Evolutionary conservation across 73 alveolate species (phyloP).

Genomic region (Blepharisma stoltei): DNA sequence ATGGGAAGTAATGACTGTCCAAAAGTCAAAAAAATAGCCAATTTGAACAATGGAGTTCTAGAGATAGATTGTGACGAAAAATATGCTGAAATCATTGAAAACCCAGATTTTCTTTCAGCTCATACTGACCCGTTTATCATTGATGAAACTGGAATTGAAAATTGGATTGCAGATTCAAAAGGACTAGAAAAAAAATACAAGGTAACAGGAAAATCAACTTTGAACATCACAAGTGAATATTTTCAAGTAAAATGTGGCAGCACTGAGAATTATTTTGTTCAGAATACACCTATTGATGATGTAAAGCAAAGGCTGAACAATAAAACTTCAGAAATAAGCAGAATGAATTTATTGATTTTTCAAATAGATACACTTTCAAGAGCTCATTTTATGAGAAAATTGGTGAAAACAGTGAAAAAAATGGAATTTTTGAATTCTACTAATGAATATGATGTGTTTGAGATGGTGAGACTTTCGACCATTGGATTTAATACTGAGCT

Average conservation of each 20-base stretch:
- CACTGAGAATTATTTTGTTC: constrained; percentile 1
- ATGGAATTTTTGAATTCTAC: background rate
- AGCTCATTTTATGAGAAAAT: background rate
- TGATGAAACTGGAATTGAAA: constrained; percentile 12
- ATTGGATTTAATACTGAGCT: background rate
- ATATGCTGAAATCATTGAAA: background rate
- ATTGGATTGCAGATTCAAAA: background rate
- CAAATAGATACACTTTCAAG: constrained; percentile 7
- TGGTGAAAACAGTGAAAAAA: background rate
- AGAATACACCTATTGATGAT: background rate
- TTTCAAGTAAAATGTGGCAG: constrained; percentile 10
- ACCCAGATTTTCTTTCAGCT: background rate
- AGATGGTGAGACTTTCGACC: background rate
- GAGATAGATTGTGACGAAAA: background rate
- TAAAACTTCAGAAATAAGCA: background rate
- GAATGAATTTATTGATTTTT: background rate
- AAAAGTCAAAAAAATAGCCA: background rate
- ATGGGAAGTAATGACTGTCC: background rate
- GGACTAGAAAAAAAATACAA: background rate
- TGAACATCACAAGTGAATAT: background rate
- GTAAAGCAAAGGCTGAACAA: background rate
- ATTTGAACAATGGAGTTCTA: background rate
- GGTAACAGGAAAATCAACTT: background rate
- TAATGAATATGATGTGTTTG: background rate
- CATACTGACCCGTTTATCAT: background rate